phyloP scores from a whole-genome alignment of 2,329 filamentous ascomycete species.

The Colletotrichum sp. region DNA sequence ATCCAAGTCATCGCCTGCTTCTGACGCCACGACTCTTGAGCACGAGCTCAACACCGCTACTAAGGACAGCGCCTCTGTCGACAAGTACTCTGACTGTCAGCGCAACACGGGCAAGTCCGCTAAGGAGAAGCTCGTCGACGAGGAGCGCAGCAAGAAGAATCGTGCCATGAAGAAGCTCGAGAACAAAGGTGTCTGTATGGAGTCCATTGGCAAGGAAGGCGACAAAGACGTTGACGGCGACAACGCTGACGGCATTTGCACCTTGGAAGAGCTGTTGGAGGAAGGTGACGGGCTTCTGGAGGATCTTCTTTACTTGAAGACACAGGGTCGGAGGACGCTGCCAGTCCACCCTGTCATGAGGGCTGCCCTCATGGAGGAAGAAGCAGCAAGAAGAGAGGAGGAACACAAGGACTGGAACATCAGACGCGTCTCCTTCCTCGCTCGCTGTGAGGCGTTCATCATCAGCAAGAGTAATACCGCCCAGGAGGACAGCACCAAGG shows the following conservation, averaged over 20 bases:
- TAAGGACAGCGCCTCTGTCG: background rate
- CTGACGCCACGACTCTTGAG: background rate
- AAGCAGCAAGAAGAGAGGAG: background rate
- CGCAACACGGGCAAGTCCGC: no score
- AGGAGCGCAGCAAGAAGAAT: background rate
- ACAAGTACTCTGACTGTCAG: background rate
- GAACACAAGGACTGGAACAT: background rate
- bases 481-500: background rate
- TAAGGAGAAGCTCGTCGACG: no score
- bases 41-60: background rate
- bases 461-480: rapidly evolving
- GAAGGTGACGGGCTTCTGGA: background rate
- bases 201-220: background rate
- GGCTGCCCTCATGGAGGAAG: background rate
- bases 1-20: background rate
- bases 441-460: background rate
- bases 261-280: background rate
- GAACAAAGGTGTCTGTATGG: background rate
- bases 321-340: background rate
- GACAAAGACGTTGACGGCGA: background rate
- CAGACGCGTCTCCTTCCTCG: background rate
- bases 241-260: background rate
- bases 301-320: background rate
- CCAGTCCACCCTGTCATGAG: background rate
- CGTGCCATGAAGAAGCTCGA: background rate